Evolutionary conservation across 495 filamentous ascomycete genomes (phyloP).

Genomic region (Annulohypoxylon nitens): DNA sequence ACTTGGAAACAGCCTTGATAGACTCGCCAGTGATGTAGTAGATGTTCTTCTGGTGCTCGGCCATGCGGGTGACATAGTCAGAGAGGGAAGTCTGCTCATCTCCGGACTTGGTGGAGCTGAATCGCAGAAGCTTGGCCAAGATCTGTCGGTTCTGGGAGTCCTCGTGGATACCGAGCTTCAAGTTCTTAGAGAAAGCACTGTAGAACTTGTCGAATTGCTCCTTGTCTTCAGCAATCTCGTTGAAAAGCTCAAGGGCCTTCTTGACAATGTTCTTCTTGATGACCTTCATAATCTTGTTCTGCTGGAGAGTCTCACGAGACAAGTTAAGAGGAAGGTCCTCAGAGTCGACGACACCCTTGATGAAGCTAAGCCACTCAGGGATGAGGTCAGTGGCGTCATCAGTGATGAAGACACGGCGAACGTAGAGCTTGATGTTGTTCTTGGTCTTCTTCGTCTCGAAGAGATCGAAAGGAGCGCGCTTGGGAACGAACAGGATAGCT

Average conservation of each 20-base stretch:
- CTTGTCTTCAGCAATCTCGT: slow-evolving; percentile 98
- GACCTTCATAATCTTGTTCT: slow-evolving; percentile 99
- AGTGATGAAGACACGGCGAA: slow-evolving; percentile 99
- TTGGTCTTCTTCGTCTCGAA: slow-evolving; percentile 99
- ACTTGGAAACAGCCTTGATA: slow-evolving; percentile 96
- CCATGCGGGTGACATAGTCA: slow-evolving; percentile 99
- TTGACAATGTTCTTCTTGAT: slow-evolving; percentile 99
- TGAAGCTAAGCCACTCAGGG: slow-evolving; percentile 98
- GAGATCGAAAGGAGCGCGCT: slow-evolving; percentile 99
- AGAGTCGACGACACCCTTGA: slow-evolving; percentile 99
- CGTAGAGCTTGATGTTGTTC: slow-evolving; percentile 99
- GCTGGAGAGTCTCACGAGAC: slow-evolving; percentile 99
- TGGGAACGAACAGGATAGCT: slow-evolving; percentile 98
- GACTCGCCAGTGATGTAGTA: slow-evolving; percentile 99
- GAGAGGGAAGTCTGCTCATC: slow-evolving; percentile 93
- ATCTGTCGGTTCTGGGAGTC: slow-evolving; percentile 94
- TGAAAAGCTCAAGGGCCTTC: slow-evolving; percentile 99
- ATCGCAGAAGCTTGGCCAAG: slow-evolving; percentile 98
- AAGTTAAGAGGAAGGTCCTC: slow-evolving; percentile 99
- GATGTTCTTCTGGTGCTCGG: slow-evolving; percentile 99
- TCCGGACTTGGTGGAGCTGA: slow-evolving; percentile 98
- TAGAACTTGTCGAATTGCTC: slow-evolving; percentile 99
- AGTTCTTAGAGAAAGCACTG: slow-evolving; percentile 99
- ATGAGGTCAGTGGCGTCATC: slow-evolving; percentile 99
- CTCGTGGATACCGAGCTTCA: slow-evolving; percentile 99